Percentiles rank a stretch among this genome's conserved stretches.
phyloP scores from a whole-genome alignment of 2,329 filamentous ascomycete species.

The Xylariales sp. region DNA sequence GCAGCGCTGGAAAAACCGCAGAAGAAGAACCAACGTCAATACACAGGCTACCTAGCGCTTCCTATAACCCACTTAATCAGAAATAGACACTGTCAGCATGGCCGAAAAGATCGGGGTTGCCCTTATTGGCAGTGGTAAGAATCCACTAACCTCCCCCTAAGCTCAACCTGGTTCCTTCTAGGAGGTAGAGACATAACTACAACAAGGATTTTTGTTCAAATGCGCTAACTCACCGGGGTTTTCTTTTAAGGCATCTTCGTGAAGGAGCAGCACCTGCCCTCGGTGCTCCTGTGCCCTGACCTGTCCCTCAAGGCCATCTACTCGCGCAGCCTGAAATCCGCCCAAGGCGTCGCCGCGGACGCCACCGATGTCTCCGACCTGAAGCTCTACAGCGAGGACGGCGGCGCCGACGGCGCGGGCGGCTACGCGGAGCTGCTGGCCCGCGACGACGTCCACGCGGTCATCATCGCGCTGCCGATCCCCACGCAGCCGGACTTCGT shows the following conservation, averaged over 20 bases:
- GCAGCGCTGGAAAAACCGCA: no score
- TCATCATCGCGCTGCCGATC: constrained; percentile 52
- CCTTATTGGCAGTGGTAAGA: constrained; percentile 9
- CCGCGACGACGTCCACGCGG: constrained; percentile 37
- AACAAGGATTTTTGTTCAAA: background rate
- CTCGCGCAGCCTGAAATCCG: constrained; percentile 47
- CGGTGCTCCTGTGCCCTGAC: constrained; percentile 39
- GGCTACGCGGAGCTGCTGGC: constrained; percentile 39
- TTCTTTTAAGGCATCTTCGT: constrained; percentile 44
- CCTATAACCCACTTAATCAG: no score
- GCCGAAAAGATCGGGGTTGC: constrained; percentile 6
- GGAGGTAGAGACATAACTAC: background rate
- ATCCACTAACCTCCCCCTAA: background rate
- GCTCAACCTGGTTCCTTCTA: background rate
- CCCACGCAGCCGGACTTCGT: constrained; percentile 54
- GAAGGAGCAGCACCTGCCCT: constrained; percentile 51
- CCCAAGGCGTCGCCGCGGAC: constrained; percentile 26
- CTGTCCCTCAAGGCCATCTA: constrained; percentile 52
- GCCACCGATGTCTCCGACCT: constrained; percentile 20
- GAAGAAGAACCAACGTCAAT: no score
- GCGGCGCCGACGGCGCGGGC: constrained; percentile 30
- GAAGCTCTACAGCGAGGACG: constrained; percentile 21
- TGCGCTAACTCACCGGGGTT: background rate
- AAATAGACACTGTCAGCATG: no score
- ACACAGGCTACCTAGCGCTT: no score